These are phyloP conservation scores for Pseudogymnoascus sp. DNA, from an alignment of 2,329 filamentous ascomycete genomes.

Conservation along the genomic window DNA sequence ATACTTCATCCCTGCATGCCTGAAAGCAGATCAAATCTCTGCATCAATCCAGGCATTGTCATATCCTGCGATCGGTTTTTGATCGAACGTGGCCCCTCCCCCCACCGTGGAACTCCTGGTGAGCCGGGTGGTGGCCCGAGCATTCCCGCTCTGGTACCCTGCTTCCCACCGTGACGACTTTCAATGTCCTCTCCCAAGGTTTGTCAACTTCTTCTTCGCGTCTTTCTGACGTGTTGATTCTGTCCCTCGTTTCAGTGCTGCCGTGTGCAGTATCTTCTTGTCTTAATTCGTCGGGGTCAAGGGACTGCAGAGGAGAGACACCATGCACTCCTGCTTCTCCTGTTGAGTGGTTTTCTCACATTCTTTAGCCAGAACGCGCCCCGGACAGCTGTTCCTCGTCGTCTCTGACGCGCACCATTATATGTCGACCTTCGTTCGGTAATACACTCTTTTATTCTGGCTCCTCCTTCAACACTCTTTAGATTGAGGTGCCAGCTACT, in stretches of 20 bases:
- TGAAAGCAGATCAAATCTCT: constrained; percentile 8
- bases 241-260: constrained; percentile 5
- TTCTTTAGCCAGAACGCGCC: background rate
- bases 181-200: background rate
- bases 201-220: constrained; percentile 5
- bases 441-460: constrained; percentile 7
- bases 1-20: background rate
- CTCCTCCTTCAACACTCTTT: constrained; percentile 9
- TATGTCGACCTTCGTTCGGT: background rate
- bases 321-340: constrained; percentile 5
- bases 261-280: constrained; percentile 4
- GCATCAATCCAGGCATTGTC: background rate
- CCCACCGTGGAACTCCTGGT: constrained; percentile 1
- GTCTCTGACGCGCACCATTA: constrained; percentile 1
- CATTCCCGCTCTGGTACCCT: background rate
- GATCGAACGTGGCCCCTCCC: constrained; percentile 1
- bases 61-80: constrained; percentile 1
- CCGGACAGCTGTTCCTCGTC: background rate
- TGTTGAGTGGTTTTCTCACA: background rate
- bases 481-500: background rate
- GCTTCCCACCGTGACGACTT: background rate
- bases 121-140: background rate
- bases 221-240: constrained; percentile 4
- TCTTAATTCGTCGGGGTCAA: background rate
- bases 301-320: background rate